Evolutionary conservation across 2,329 filamentous ascomycete species (phyloP).

Genomic region (Phialemonium atrogriseum): DNA sequence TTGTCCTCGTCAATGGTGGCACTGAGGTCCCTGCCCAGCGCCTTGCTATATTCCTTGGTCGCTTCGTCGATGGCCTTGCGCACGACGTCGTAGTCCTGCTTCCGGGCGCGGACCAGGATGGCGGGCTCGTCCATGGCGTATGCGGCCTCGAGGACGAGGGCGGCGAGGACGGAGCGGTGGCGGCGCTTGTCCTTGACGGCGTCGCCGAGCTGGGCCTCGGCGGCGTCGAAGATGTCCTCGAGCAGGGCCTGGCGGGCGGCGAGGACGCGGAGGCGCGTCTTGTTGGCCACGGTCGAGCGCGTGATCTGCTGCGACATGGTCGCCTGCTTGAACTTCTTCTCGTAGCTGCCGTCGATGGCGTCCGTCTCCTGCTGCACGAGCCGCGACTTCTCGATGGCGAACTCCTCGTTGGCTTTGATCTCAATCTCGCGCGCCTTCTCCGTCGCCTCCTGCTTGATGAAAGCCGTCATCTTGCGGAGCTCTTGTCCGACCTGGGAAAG

Average conservation of each 20-base stretch:
- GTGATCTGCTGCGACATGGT: conserved; percentile 99
- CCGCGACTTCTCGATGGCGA: conserved; percentile 98
- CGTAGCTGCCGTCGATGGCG: conserved; percentile 85
- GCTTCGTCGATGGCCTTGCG: conserved; percentile 74
- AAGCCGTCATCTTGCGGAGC: conserved; percentile 99
- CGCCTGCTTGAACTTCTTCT: conserved; percentile 99
- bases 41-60: conserved; percentile 74
- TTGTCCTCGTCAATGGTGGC: conserved; percentile 71
- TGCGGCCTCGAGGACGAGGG: conserved; percentile 78
- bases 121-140: conserved; percentile 81
- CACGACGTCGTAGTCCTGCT: conserved; percentile 68
- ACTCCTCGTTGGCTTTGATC: conserved; percentile 98
- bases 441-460: conserved; percentile 96
- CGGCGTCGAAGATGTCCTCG: conserved; percentile 78
- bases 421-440: conserved; percentile 97
- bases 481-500: conserved; percentile 77
- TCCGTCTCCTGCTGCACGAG: conserved; percentile 92
- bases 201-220: conserved; percentile 60
- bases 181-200: conserved; percentile 61
- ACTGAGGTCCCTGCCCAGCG: conserved; percentile 59
- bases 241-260: conserved; percentile 82
- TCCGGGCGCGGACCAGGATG: conserved; percentile 64
- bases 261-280: conserved; percentile 84
- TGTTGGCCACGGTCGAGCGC: conserved; percentile 91
- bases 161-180: conserved; percentile 71